Conservation (phyloP, 805 yeast genomes). For the Torulaspora franciscae region DNA sequence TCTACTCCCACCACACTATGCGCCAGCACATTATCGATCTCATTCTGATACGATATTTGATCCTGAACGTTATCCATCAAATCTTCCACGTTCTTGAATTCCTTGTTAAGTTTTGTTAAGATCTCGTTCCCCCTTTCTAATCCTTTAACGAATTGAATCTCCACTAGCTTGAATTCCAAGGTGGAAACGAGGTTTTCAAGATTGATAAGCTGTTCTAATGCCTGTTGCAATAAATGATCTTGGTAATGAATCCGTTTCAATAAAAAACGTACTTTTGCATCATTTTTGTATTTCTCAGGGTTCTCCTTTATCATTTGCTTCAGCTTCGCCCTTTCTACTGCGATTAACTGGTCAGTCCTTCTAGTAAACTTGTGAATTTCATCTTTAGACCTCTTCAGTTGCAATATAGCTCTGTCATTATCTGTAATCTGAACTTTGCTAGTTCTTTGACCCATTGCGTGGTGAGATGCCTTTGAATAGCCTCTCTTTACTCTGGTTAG, state of each 20-base stretch:
- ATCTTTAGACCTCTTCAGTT: conserved; percentile 85
- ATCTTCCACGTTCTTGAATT: conserved; percentile 74
- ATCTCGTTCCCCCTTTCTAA: conserved; percentile 75
- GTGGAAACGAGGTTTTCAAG: conserved; percentile 72
- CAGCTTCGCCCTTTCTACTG: conserved; percentile 47
- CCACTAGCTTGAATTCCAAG: conserved; percentile 86
- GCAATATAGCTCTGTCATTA: conserved; percentile 81
- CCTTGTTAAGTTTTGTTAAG: conserved; percentile 68
- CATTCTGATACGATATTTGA: conserved; percentile 73
- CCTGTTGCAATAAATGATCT: conserved; percentile 59
- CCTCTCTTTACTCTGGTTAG: neutral
- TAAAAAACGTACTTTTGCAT: conserved; percentile 56
- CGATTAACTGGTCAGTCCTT: conserved; percentile 52
- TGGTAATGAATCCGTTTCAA: conserved; percentile 79
- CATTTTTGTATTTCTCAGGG: conserved; percentile 46
- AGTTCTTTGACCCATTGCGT: conserved; percentile 36
- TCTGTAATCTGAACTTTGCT: conserved; percentile 63
- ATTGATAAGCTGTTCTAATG: conserved; percentile 72
- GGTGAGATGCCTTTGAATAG: neutral
- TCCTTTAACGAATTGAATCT: conserved; percentile 77
- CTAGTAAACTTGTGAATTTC: conserved; percentile 62
- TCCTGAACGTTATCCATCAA: conserved; percentile 82
- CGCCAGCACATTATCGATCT: conserved; percentile 51
- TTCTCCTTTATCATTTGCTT: conserved; percentile 30
- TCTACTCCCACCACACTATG: conserved; percentile 34